A percentile compares a stretch with the other conserved stretches of the same genome.
Conservation (phyloP, 2,329 filamentous ascomycete species). For the Colletotrichum agaves region DNA sequence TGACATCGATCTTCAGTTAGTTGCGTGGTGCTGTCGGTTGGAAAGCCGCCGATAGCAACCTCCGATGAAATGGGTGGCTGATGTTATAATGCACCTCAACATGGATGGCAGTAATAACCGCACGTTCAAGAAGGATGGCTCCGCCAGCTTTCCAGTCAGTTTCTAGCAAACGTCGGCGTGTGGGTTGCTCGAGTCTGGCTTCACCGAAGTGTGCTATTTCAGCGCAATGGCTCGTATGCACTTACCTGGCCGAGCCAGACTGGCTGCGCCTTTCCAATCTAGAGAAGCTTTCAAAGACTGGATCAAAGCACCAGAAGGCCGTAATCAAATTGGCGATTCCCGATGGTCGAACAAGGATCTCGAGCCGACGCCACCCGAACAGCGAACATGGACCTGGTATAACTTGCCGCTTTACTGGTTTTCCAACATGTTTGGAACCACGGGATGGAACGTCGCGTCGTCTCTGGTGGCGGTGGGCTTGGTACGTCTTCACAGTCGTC, state of each 20-base stretch:
- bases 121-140: not conserved
- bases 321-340: slow-evolving; percentile 39
- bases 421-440: slow-evolving; percentile 43
- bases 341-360: slow-evolving; percentile 47
- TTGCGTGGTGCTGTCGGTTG: slow-evolving; percentile 33
- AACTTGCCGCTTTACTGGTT: slow-evolving; percentile 45
- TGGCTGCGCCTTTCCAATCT: slow-evolving; percentile 42
- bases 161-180: not conserved
- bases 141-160: not conserved
- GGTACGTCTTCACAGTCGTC: slow-evolving; percentile 23
- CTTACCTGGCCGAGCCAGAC: slow-evolving; percentile 24
- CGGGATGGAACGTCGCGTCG: slow-evolving; percentile 45
- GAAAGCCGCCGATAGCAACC: slow-evolving; percentile 36
- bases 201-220: not conserved
- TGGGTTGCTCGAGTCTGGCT: not conserved
- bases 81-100: not conserved
- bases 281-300: slow-evolving; percentile 41
- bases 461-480: slow-evolving; percentile 44
- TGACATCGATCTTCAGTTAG: not conserved
- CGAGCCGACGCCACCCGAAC: slow-evolving; percentile 43
- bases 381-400: slow-evolving; percentile 46
- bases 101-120: no score
- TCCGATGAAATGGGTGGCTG: not conserved
- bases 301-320: slow-evolving; percentile 38
- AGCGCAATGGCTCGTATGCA: slow-evolving; percentile 25